Base-by-base conservation (phyloP, 2,329 filamentous ascomycete genomes). In the Xylaria sp. region DNA sequence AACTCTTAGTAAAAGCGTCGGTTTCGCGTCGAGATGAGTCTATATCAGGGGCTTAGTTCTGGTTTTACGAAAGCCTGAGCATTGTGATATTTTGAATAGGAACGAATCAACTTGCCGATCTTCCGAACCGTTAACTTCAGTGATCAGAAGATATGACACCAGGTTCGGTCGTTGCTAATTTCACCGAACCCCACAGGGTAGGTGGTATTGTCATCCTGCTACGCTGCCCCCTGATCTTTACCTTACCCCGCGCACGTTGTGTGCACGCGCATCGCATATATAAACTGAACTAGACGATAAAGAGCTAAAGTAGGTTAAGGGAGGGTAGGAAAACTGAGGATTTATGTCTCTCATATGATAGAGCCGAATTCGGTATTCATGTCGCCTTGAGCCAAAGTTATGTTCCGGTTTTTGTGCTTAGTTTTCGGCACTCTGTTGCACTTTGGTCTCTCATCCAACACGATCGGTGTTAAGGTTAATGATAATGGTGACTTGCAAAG, bases 171-270 rank as follows among this genome's bases (percentile, higher is more conserved):
- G 55, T 60, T 4, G 29, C 31, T 5, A 42, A 62, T 58, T 58
- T 27, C 15, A 54, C 57, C 58, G 51, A 66, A 42, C 59, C 59
- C 63, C 58, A 57, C 36, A 33, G 25, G 31, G 49, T 45, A 56
- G 64, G 64, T 66, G 45, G 60, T 39, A 63, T 63, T 51, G 20
- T 5, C 20, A 38, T 56, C 13, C 38, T 51, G 15, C 20, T 61
- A 55, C 27, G 2, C 38, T 53, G 25, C 15, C 25, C 45, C 47
- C 6, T 53, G 51, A 67, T 59, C 51, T 39, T 65, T 57, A 54
- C 47, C 53, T 59, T 67, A 61, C 65, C 65, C 65, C 65, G 61
- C 65, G 56, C 57, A 53, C 11, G 25, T 25, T 36, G 2, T 51
- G 27, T 33, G 31, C 13, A 22, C 27, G 6, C 27, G 51, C 15